Conservation (phyloP, 768 basidiomycete species). For the Rickenella mellea region DNA sequence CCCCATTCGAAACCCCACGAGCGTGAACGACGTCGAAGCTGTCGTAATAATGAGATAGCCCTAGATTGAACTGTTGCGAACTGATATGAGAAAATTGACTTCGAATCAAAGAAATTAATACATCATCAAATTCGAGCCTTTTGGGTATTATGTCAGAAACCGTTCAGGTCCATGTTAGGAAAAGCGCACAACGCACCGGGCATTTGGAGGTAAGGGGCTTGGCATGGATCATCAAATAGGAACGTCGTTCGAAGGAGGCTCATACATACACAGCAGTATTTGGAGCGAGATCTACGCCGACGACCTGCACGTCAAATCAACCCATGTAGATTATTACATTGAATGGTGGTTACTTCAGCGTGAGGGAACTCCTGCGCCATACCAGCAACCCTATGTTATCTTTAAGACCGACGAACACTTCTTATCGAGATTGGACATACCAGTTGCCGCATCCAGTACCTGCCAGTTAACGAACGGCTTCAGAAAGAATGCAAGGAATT, state of each 20-base stretch:
- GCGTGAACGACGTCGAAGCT: not conserved
- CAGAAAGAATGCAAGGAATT: not conserved
- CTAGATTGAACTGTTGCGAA: not conserved
- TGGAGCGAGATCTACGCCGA: not conserved
- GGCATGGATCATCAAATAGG: not conserved
- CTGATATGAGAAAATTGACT: not conserved
- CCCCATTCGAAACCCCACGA: not conserved
- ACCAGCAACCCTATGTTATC: not conserved
- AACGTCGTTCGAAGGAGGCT: not conserved
- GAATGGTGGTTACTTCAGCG: too few species aligned
- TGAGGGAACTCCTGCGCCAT: conserved; percentile 1
- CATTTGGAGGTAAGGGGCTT: not conserved
- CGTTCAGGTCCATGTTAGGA: not conserved
- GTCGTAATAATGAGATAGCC: not conserved
- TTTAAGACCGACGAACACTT: not conserved
- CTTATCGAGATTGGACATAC: not conserved
- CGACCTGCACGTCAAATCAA: not conserved
- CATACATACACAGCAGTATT: not conserved
- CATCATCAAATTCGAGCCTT: conserved; percentile 1
- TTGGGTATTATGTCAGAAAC: not conserved
- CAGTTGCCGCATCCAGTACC: conserved; percentile 1
- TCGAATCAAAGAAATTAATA: not conserved
- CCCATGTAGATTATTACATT: not conserved
- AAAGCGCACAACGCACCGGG: not conserved
- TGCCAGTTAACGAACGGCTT: not conserved